These are phyloP conservation scores for Limnomonas spitsbergensis DNA, from an alignment of 139 green algal species.

Conservation along the genomic window DNA sequence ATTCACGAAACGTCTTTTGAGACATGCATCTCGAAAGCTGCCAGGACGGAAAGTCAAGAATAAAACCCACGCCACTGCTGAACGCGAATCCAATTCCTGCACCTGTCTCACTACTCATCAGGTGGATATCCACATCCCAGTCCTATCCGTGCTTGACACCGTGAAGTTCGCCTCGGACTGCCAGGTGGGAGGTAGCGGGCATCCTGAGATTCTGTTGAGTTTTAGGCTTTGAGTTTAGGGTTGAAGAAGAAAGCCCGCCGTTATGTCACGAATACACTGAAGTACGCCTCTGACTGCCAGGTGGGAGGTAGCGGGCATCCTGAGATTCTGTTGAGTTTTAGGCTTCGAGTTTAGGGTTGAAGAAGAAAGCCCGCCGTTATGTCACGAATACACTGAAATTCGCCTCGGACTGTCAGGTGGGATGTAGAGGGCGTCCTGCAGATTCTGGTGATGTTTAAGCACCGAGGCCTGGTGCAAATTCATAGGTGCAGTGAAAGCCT, in stretches of 20 bases:
- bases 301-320: conserved; percentile 19
- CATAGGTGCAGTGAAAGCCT: too few species aligned
- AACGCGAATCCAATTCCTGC: not conserved
- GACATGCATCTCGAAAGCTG: too few species aligned
- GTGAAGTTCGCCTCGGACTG: conserved; percentile 67
- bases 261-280: too few species aligned
- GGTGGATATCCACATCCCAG: conserved; percentile 70
- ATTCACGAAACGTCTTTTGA: too few species aligned
- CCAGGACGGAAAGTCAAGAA: not conserved
- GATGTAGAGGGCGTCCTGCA: conserved; percentile 15
- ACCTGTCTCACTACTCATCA: conserved; percentile 23
- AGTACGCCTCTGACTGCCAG: conserved; percentile 66
- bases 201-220: conserved; percentile 17
- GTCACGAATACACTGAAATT: conserved; percentile 84
- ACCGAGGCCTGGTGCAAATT: too few species aligned
- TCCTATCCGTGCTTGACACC: conserved; percentile 72
- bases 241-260: too few species aligned
- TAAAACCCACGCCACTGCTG: not conserved
- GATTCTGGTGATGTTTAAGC: too few species aligned
- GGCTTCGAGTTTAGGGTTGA: too few species aligned
- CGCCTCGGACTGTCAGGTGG: conserved; percentile 49
- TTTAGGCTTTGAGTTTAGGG: too few species aligned
- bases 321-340: too few species aligned
- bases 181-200: conserved; percentile 27
- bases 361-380: too few species aligned